Conservation (phyloP, 2,329 filamentous ascomycete genomes). For the Xylaria sp. region DNA sequence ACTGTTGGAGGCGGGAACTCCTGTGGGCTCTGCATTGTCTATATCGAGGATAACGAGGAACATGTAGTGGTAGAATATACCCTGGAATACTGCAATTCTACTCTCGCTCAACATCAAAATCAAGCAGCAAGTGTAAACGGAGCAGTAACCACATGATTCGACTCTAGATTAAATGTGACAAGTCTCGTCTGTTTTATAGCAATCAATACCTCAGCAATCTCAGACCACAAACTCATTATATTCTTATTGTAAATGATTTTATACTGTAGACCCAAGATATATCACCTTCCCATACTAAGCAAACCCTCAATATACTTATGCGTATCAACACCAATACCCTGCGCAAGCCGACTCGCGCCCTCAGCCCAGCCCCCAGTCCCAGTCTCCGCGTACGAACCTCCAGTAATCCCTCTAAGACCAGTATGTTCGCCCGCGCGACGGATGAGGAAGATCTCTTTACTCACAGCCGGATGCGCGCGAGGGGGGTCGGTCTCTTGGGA, state of each 20-base stretch:
- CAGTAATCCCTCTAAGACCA: conserved; percentile 46
- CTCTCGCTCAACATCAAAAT: too few species aligned
- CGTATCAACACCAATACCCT: conserved; percentile 82
- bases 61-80: too few species aligned
- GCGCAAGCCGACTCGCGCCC: conserved; percentile 69
- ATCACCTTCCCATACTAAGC: conserved; percentile 62
- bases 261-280: not conserved
- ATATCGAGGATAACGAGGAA: too few species aligned
- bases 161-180: too few species aligned
- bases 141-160: too few species aligned
- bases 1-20: too few species aligned
- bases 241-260: not conserved
- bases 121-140: too few species aligned
- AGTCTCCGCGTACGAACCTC: conserved; percentile 49
- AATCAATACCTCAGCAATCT: not conserved
- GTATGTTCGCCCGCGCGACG: conserved; percentile 67
- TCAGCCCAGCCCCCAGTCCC: conserved; percentile 59
- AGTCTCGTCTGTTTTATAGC: too few species aligned
- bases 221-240: not conserved
- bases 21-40: too few species aligned
- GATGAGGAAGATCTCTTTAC: conserved; percentile 71
- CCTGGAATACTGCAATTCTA: too few species aligned
- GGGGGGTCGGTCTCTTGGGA: conserved; percentile 29
- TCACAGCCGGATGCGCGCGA: conserved; percentile 42
- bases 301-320: conserved; percentile 78